These are phyloP conservation scores for Suillus weaverae DNA, from an alignment of 768 basidiomycete species.

Conservation along the genomic window DNA sequence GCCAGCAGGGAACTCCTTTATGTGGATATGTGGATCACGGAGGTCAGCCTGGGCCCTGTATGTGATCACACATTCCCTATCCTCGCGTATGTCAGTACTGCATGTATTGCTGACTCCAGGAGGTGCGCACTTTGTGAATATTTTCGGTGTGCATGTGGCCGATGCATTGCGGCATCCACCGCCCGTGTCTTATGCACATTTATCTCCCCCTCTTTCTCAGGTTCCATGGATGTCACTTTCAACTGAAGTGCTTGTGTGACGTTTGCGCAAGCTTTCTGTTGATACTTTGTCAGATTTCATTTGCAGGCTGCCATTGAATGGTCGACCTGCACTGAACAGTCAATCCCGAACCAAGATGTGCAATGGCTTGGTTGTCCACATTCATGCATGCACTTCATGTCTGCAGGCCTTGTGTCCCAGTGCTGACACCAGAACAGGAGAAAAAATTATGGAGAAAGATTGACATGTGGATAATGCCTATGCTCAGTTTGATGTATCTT, in stretches of 20 bases:
- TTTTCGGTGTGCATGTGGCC: neutral
- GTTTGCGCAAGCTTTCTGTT: neutral
- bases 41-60: too few species aligned
- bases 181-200: neutral
- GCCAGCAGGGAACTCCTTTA: neutral
- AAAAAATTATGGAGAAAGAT: slow-evolving; percentile 54
- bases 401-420: neutral
- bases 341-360: neutral
- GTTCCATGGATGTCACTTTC: neutral
- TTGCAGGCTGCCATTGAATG: neutral
- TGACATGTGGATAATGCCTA: slow-evolving; percentile 55
- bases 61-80: too few species aligned
- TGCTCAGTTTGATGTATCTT: slow-evolving; percentile 57
- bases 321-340: neutral
- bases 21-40: neutral
- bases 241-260: neutral
- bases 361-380: neutral
- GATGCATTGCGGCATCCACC: neutral
- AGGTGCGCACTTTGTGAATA: neutral
- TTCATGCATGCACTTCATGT: neutral
- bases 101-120: too few species aligned
- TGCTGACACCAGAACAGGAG: slow-evolving; percentile 46
- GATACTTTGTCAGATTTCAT: neutral
- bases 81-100: too few species aligned
- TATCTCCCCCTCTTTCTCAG: neutral